Evolutionary conservation across 257 asterid genomes (phyloP).

Genomic region (Salvia hispanica): DNA sequence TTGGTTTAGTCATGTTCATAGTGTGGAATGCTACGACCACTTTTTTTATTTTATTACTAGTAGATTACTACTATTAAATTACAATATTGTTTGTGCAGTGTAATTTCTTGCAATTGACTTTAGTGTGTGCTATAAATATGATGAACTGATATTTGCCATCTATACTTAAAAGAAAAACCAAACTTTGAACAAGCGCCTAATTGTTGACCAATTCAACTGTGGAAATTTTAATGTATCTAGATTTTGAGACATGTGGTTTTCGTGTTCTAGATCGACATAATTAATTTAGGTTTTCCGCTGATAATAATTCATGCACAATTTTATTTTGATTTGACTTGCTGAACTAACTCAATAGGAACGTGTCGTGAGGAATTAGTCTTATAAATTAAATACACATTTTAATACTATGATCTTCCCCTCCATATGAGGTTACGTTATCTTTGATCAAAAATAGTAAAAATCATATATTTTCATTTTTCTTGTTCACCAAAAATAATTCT

Average conservation of each 20-base stretch:
- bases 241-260: slow-evolving; percentile 5
- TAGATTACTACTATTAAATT: background rate
- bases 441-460: no score
- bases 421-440: no score
- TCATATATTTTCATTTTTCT: no score
- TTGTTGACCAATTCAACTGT: slow-evolving; percentile 9
- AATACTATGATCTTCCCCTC: no score
- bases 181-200: background rate
- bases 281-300: background rate
- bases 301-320: no score
- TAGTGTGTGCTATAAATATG: background rate
- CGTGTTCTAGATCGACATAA: background rate
- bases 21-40: background rate
- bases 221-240: background rate
- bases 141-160: no score
- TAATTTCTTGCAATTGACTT: background rate
- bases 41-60: background rate
- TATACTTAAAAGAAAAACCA: background rate
- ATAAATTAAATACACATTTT: no score
- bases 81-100: background rate
- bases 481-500: no score
- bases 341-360: no score
- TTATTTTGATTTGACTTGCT: no score
- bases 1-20: slow-evolving; percentile 26
- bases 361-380: no score